Percentiles rank a stretch among this genome's conserved stretches.
phyloP scores from a whole-genome alignment of 495 filamentous ascomycete species.

The Cladorrhinum samala region DNA sequence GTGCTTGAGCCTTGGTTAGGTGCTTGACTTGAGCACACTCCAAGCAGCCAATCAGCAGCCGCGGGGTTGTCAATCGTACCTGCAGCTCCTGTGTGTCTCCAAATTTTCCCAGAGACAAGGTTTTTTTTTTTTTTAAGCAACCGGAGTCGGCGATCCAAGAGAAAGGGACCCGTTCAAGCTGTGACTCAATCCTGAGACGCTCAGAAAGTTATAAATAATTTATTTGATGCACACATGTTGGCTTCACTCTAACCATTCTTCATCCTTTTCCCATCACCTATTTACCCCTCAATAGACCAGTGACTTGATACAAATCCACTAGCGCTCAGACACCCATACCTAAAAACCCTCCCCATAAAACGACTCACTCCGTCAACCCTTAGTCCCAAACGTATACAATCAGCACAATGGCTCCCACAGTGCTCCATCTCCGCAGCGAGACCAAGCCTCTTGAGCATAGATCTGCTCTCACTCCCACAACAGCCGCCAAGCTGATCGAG shows the following conservation, averaged over 20 bases:
- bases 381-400: neutral
- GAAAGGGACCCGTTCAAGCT: neutral
- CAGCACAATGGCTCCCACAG: conserved; percentile 32
- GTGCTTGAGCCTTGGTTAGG: too few species aligned
- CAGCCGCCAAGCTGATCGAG: conserved; percentile 69
- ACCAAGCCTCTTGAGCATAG: conserved; percentile 55
- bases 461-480: conserved; percentile 52
- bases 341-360: neutral
- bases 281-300: too few species aligned
- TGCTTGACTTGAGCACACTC: too few species aligned
- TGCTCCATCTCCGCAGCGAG: conserved; percentile 42
- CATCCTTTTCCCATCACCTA: neutral
- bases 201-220: neutral
- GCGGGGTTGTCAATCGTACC: conserved; percentile 6
- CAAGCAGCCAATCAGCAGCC: conserved; percentile 7
- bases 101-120: conserved; percentile 10
- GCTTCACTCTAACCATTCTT: neutral
- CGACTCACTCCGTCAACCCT: neutral
- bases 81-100: conserved; percentile 3
- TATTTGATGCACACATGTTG: neutral
- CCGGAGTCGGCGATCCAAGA: conserved; percentile 14
- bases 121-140: conserved; percentile 8
- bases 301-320: neutral
- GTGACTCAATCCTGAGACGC: conserved; percentile 15
- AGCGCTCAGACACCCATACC: neutral